Conservation (phyloP, 495 filamentous ascomycete species). For the Mytilinidion resinicola region DNA sequence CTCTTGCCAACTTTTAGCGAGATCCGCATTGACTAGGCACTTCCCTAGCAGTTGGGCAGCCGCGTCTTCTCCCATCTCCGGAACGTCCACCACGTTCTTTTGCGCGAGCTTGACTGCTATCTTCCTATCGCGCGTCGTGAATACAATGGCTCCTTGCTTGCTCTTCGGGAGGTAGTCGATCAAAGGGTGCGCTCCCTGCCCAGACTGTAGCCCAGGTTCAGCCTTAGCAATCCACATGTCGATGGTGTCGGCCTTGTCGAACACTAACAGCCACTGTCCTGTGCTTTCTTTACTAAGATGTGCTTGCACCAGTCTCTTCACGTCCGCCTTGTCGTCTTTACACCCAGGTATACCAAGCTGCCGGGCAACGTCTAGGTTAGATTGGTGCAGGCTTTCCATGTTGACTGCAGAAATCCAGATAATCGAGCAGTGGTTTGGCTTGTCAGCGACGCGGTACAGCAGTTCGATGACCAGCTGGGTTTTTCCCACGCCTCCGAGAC, state of each 20-base stretch:
- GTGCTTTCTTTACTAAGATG: constrained; percentile 12
- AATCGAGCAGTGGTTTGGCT: constrained; percentile 13
- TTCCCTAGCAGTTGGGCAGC: not conserved
- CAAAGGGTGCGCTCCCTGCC: too few relatives aligned
- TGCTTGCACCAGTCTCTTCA: constrained; percentile 17
- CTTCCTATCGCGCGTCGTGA: constrained; percentile 14
- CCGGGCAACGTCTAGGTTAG: constrained; percentile 28
- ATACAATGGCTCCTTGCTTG: constrained; percentile 9
- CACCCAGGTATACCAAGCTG: constrained; percentile 14
- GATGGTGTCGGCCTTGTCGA: constrained; percentile 37
- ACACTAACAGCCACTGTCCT: constrained; percentile 33
- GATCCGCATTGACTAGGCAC: not conserved
- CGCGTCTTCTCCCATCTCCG: constrained; percentile 1
- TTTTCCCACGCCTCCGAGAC: constrained; percentile 22
- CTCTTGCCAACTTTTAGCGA: not conserved
- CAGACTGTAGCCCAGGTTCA: constrained; percentile 17
- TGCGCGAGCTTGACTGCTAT: not conserved
- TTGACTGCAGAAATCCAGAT: constrained; percentile 21
- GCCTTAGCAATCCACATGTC: not conserved
- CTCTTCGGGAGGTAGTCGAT: constrained; percentile 17
- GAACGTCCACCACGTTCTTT: constrained; percentile 11
- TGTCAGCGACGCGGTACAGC: constrained; percentile 14
- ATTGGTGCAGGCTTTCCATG: constrained; percentile 15
- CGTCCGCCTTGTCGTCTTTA: constrained; percentile 10
- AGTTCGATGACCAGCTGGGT: constrained; percentile 18